Percentiles rank a stretch among this genome's conserved stretches.
phyloP scores from a whole-genome alignment of 108 stramenopile genomes.

The Cyclotella choctawhatcheeana region DNA sequence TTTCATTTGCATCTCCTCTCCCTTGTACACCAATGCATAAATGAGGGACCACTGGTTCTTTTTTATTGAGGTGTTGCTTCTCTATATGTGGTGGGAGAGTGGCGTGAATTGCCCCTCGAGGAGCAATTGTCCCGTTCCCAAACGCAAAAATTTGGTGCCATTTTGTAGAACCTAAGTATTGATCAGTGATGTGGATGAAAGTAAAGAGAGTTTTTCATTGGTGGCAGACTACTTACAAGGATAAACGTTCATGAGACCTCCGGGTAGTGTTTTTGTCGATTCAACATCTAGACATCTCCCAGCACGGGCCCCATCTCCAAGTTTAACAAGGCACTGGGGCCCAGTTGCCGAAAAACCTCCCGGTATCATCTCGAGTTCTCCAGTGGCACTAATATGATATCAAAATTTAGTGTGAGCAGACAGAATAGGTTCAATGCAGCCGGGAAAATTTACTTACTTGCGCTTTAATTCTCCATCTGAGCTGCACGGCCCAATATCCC shows the following conservation, averaged over 20 bases:
- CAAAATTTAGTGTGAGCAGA: background rate
- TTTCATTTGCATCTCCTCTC: constrained; percentile 71
- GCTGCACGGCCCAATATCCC: constrained; percentile 88
- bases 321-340: constrained; percentile 75
- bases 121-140: constrained; percentile 77
- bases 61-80: constrained; percentile 33
- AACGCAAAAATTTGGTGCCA: constrained; percentile 91
- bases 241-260: constrained; percentile 73
- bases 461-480: constrained; percentile 76
- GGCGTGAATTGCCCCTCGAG: constrained; percentile 65
- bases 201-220: too few species aligned
- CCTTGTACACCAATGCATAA: constrained; percentile 78
- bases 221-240: too few species aligned
- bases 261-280: constrained; percentile 64
- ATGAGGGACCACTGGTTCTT: constrained; percentile 55
- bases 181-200: too few species aligned
- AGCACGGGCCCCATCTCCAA: constrained; percentile 73
- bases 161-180: too few species aligned
- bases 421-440: background rate
- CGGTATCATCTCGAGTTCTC: constrained; percentile 64
- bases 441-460: constrained; percentile 43
- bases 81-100: constrained; percentile 69
- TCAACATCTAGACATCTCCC: constrained; percentile 86
- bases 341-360: constrained; percentile 73
- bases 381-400: constrained; percentile 46